phyloP scores from a whole-genome alignment of 116 monocot species.

The Zostera marina region DNA sequence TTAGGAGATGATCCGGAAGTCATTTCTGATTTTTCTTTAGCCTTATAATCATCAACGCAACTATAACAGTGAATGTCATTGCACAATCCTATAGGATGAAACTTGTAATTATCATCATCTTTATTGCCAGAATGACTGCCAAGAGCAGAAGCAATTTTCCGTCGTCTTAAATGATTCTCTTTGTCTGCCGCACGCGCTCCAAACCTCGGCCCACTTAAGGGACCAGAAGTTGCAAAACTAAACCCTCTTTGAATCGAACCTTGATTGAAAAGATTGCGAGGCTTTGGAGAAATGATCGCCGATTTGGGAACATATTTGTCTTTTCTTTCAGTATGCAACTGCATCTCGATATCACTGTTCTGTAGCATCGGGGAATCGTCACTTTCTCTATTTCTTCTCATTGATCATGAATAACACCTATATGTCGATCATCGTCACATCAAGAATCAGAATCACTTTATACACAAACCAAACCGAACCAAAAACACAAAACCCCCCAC shows the following conservation, averaged over 20 bases:
- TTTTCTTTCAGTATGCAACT: not conserved
- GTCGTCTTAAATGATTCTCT: not conserved
- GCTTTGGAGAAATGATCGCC: not conserved
- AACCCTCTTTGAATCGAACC: not conserved
- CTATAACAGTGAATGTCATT: constrained; percentile 51
- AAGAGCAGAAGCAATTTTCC: not conserved
- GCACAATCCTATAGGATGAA: constrained; percentile 50
- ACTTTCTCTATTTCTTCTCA: not conserved
- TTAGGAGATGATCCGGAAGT: constrained; percentile 18
- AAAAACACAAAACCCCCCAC: too few species aligned
- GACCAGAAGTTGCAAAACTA: not conserved
- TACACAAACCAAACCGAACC: too few species aligned
- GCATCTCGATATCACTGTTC: not conserved
- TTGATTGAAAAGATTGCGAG: not conserved
- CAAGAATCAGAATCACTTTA: too few species aligned
- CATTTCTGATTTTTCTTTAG: constrained; percentile 3
- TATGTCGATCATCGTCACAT: too few species aligned
- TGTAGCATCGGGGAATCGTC: not conserved
- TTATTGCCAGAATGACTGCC: not conserved
- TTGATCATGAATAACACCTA: not conserved
- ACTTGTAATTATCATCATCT: constrained; percentile 40
- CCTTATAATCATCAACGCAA: constrained; percentile 43
- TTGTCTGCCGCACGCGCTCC: not conserved
- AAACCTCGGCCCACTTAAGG: not conserved
- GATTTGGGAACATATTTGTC: not conserved